phyloP scores from a whole-genome alignment of 495 filamentous ascomycete genomes.

The Cryomyces minteri region DNA sequence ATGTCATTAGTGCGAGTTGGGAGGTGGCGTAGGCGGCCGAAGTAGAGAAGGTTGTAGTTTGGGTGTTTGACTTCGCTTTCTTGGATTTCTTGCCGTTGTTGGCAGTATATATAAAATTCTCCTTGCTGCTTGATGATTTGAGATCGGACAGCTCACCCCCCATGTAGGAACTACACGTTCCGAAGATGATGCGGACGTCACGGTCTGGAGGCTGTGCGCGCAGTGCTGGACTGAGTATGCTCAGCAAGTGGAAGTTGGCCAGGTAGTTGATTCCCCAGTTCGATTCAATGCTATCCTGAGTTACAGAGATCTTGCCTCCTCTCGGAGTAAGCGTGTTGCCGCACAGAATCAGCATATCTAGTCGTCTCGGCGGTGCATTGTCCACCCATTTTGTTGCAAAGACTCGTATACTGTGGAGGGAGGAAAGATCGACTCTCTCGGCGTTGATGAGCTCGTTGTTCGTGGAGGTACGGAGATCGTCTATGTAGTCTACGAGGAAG shows the following conservation, averaged over 20 bases:
- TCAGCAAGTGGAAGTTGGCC: constrained; percentile 84
- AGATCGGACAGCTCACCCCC: constrained; percentile 39
- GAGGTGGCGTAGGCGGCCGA: constrained; percentile 54
- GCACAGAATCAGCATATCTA: constrained; percentile 86
- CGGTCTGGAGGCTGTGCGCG: constrained; percentile 81
- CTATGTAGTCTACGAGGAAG: constrained; percentile 82
- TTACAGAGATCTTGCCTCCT: constrained; percentile 29
- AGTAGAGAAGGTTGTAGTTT: constrained; percentile 12
- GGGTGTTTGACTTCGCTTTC: background rate
- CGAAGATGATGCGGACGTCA: constrained; percentile 74
- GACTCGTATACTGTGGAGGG: constrained; percentile 67
- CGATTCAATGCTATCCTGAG: constrained; percentile 63
- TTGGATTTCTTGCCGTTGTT: background rate
- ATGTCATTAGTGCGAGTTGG: constrained; percentile 77
- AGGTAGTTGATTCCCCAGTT: constrained; percentile 94
- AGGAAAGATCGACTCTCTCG: constrained; percentile 80
- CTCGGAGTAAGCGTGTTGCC: constrained; percentile 55
- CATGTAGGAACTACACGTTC: constrained; percentile 76
- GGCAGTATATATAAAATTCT: background rate
- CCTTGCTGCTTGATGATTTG: constrained; percentile 15
- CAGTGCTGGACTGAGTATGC: constrained; percentile 73
- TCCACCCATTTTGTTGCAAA: constrained; percentile 99
- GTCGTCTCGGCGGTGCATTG: constrained; percentile 74
- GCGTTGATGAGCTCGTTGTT: constrained; percentile 83
- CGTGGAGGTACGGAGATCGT: constrained; percentile 65